phyloP scores from a whole-genome alignment of 768 basidiomycete genomes.

The Arthromyces matolae region DNA sequence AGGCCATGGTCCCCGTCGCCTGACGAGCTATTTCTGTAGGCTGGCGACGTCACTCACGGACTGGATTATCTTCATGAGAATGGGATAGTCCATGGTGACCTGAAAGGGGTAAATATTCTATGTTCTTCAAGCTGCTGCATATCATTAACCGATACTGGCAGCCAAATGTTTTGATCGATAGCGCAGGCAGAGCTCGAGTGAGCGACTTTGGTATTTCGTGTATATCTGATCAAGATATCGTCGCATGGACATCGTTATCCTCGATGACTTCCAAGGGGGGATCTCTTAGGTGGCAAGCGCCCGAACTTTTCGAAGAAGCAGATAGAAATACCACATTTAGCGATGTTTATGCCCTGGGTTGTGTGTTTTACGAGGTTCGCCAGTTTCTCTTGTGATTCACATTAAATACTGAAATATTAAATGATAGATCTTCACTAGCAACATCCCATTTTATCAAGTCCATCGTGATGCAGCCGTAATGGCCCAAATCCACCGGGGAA shows the following conservation, averaged over 20 bases:
- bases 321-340: not conserved
- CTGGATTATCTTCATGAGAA: not conserved
- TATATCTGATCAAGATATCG: not conserved
- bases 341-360: conserved; percentile 2
- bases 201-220: conserved; percentile 1
- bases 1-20: not conserved
- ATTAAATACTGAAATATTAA: not conserved
- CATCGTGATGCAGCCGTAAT: conserved; percentile 1
- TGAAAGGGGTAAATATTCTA: not conserved
- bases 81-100: conserved; percentile 1
- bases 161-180: not conserved
- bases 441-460: not conserved
- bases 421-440: conserved; percentile 1
- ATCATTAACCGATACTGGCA: not conserved
- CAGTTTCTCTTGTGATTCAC: not conserved
- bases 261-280: conserved; percentile 1
- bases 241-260: not conserved
- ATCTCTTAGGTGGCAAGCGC: conserved; percentile 1
- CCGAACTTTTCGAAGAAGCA: not conserved
- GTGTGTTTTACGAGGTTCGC: conserved; percentile 3
- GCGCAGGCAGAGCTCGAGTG: not conserved
- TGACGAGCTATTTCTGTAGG: not conserved
- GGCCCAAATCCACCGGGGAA: not conserved
- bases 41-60: not conserved
- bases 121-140: not conserved